phyloP scores from a whole-genome alignment of 1,284 basidiomycete genomes.

The Apiotrichum mycotoxinovorans region DNA sequence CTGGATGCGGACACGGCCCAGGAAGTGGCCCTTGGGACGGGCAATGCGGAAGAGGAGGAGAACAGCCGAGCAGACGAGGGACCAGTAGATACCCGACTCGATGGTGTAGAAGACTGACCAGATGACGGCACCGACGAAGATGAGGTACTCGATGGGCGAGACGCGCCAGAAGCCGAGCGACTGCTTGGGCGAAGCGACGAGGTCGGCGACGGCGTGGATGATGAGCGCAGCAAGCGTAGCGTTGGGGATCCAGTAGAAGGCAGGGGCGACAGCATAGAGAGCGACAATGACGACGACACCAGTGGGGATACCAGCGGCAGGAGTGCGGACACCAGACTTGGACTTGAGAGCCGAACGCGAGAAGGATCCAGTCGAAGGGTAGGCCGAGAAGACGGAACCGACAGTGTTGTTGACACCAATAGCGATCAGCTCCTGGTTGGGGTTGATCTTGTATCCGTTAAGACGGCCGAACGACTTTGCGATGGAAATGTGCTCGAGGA shows the following conservation, averaged over 20 bases:
- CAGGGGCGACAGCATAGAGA: conserved; percentile 84
- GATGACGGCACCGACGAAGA: conserved; percentile 78
- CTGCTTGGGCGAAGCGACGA: conserved; percentile 81
- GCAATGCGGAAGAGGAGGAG: conserved; percentile 88
- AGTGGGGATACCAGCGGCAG: conserved; percentile 81
- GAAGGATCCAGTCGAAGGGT: conserved; percentile 97
- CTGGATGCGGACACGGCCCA: conserved; percentile 67
- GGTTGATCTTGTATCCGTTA: conserved; percentile 96
- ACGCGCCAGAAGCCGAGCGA: conserved; percentile 93
- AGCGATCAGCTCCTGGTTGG: conserved; percentile 94
- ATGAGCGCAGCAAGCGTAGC: conserved; percentile 81
- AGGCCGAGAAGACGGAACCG: conserved; percentile 82
- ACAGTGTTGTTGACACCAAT: conserved; percentile 77
- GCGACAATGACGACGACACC: conserved; percentile 88
- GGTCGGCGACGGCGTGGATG: conserved; percentile 90
- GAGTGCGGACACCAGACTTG: conserved; percentile 94
- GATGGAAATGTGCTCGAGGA: conserved; percentile 96
- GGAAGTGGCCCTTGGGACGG: conserved; percentile 85
- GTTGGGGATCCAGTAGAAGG: conserved; percentile 66
- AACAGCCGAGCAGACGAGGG: conserved; percentile 72
- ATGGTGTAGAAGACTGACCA: conserved; percentile 84
- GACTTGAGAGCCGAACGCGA: conserved; percentile 93
- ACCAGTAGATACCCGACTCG: conserved; percentile 92
- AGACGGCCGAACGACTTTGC: conserved; percentile 91
- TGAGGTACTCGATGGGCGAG: conserved; percentile 87